These are phyloP conservation scores for Aspergillus sp. DNA, from an alignment of 2,329 filamentous ascomycete species.

Conservation along the genomic window DNA sequence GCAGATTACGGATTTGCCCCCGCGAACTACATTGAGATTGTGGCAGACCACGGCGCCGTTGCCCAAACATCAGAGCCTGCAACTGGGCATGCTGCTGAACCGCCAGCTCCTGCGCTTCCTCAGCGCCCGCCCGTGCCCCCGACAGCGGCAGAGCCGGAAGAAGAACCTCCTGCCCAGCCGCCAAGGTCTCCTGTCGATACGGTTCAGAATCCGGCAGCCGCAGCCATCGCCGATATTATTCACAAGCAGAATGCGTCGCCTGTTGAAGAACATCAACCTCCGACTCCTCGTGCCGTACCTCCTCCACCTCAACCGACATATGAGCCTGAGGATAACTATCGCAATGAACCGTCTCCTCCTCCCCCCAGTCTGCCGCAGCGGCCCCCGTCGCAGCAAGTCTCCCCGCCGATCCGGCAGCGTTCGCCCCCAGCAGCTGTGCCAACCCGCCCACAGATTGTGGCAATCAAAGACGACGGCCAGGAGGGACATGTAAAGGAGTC, in stretches of 20 bases:
- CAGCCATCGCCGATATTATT: conserved; percentile 49
- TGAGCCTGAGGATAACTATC: conserved; percentile 60
- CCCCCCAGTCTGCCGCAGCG: conserved; percentile 58
- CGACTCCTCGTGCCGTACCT: conserved; percentile 24
- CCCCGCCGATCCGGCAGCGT: conserved; percentile 53
- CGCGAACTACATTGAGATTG: conserved; percentile 85
- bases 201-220: conserved; percentile 47
- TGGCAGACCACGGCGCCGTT: conserved; percentile 41
- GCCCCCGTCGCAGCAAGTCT: conserved; percentile 50
- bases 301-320: conserved; percentile 48
- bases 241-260: conserved; percentile 33
- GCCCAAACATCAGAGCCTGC: conserved; percentile 22
- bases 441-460: conserved; percentile 23
- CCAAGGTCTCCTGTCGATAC: conserved; percentile 37
- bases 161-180: conserved; percentile 17
- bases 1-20: conserved; percentile 91
- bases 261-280: conserved; percentile 20
- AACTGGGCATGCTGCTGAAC: conserved; percentile 10
- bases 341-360: conserved; percentile 34
- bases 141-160: conserved; percentile 3
- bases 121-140: conserved; percentile 15
- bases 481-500: conserved; percentile 44
- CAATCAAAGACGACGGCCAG: conserved; percentile 32
- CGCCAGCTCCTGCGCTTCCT: conserved; percentile 13
- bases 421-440: conserved; percentile 50